Percentiles rank a stretch among this genome's conserved stretches.
Evolutionary conservation across 495 filamentous ascomycete species (phyloP).

Genomic region (Lophiostoma macrostomum): DNA sequence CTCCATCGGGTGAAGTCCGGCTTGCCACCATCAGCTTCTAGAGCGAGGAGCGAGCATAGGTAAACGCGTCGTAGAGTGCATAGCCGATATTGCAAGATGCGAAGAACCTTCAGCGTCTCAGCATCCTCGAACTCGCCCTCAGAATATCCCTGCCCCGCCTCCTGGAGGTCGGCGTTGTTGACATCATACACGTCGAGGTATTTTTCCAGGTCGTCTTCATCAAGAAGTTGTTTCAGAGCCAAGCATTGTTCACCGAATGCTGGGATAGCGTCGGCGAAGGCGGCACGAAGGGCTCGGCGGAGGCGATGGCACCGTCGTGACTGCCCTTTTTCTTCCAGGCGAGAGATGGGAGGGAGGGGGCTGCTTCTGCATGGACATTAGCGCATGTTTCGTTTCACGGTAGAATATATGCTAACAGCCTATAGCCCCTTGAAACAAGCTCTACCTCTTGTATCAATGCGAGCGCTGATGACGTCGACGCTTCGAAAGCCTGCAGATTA

Average conservation of each 20-base stretch:
- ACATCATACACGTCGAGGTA: conserved; percentile 93
- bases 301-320: conserved; percentile 74
- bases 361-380: conserved; percentile 50
- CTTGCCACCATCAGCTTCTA: conserved; percentile 80
- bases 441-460: conserved; percentile 94
- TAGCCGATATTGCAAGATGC: conserved; percentile 72
- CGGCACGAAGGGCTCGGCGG: conserved; percentile 67
- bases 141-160: conserved; percentile 58
- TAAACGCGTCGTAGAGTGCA: conserved; percentile 78
- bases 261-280: conserved; percentile 65
- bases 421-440: conserved; percentile 88
- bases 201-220: conserved; percentile 77
- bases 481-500: conserved; percentile 78
- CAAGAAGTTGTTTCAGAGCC: conserved; percentile 65
- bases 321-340: conserved; percentile 71
- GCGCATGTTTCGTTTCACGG: conserved; percentile 1
- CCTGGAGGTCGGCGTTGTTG: conserved; percentile 68
- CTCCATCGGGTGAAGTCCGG: conserved; percentile 79
- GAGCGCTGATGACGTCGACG: conserved; percentile 72
- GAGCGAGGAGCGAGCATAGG: conserved; percentile 78
- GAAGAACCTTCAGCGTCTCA: conserved; percentile 76
- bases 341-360: conserved; percentile 78
- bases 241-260: conserved; percentile 65
- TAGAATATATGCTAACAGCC: conserved; percentile 59
- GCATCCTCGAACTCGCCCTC: conserved; percentile 65